A percentile compares a stretch with the other conserved stretches of the same genome.
Conservation (phyloP, 208 protist genomes). For the Trypanosoma congolense region DNA sequence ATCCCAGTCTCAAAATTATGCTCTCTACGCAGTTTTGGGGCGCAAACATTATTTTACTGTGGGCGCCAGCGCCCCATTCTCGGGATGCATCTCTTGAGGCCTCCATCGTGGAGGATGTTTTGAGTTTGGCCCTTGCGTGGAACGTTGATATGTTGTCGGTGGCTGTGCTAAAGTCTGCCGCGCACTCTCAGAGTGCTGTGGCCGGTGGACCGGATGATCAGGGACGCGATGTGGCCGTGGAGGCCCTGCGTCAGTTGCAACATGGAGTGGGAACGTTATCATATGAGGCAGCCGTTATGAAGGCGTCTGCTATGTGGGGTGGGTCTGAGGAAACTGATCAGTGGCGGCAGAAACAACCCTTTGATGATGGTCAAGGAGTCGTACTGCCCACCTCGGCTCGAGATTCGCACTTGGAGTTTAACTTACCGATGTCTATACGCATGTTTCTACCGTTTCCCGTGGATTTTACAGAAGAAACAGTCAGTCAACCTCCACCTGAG, state of each 20-base stretch:
- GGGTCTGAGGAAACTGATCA: slow-evolving; percentile 26
- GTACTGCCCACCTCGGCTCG: slow-evolving; percentile 9
- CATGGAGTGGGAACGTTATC: slow-evolving; percentile 40
- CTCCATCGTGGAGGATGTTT: slow-evolving; percentile 48
- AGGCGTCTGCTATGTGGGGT: slow-evolving; percentile 31
- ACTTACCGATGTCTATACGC: slow-evolving; percentile 58
- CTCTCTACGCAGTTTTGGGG: slow-evolving; percentile 69
- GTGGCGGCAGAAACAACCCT: background rate
- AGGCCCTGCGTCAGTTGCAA: slow-evolving; percentile 59
- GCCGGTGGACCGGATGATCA: slow-evolving; percentile 12
- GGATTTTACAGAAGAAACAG: slow-evolving; percentile 8
- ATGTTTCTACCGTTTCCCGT: slow-evolving; percentile 57
- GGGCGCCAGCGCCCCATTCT: slow-evolving; percentile 21
- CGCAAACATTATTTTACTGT: slow-evolving; percentile 52
- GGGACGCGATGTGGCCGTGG: slow-evolving; percentile 29
- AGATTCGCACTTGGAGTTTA: slow-evolving; percentile 34
- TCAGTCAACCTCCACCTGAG: no score
- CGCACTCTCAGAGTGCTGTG: background rate
- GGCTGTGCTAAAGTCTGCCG: slow-evolving; percentile 33
- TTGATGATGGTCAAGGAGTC: slow-evolving; percentile 23
- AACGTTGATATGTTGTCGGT: slow-evolving; percentile 77
- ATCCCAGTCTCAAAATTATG: slow-evolving; percentile 38
- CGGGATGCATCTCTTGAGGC: background rate
- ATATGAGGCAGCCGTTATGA: slow-evolving; percentile 30
- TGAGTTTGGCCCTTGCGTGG: slow-evolving; percentile 64